These are phyloP conservation scores for Monosporascus sp. DNA, from an alignment of 2,329 filamentous ascomycete species.

Conservation along the genomic window DNA sequence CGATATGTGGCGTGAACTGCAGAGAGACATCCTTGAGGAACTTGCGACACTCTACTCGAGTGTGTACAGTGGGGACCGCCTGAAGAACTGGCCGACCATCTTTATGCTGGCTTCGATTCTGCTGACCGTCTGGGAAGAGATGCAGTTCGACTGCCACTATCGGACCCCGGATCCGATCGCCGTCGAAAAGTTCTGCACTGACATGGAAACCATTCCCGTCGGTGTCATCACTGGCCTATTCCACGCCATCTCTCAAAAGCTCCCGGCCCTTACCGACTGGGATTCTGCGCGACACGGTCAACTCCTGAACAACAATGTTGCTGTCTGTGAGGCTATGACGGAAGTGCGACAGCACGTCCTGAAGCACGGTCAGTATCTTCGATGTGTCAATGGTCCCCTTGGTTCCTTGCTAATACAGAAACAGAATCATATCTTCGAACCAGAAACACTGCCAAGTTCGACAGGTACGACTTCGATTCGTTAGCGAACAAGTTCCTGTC, in stretches of 20 bases:
- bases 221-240: slow-evolving; percentile 96
- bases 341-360: slow-evolving; percentile 89
- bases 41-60: slow-evolving; percentile 91
- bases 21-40: slow-evolving; percentile 94
- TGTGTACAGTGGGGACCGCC: slow-evolving; percentile 92
- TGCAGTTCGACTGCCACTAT: slow-evolving; percentile 98
- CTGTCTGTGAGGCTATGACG: slow-evolving; percentile 93
- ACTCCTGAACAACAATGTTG: slow-evolving; percentile 81
- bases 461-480: slow-evolving; percentile 89
- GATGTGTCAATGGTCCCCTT: slow-evolving; percentile 9
- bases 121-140: slow-evolving; percentile 94
- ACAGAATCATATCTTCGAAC: slow-evolving; percentile 81
- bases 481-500: slow-evolving; percentile 97
- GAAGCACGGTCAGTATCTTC: slow-evolving; percentile 72
- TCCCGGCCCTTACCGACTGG: slow-evolving; percentile 90
- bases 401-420: slow-evolving; percentile 34
- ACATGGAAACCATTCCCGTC: slow-evolving; percentile 95
- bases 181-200: slow-evolving; percentile 89
- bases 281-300: slow-evolving; percentile 88
- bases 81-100: slow-evolving; percentile 99
- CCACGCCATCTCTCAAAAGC: slow-evolving; percentile 95
- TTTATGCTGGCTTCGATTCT: slow-evolving; percentile 95
- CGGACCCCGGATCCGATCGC: slow-evolving; percentile 77
- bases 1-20: slow-evolving; percentile 96
- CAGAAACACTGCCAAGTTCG: slow-evolving; percentile 76